Conservation (phyloP, 2,329 filamentous ascomycete genomes). For the Penicillium sp. region DNA sequence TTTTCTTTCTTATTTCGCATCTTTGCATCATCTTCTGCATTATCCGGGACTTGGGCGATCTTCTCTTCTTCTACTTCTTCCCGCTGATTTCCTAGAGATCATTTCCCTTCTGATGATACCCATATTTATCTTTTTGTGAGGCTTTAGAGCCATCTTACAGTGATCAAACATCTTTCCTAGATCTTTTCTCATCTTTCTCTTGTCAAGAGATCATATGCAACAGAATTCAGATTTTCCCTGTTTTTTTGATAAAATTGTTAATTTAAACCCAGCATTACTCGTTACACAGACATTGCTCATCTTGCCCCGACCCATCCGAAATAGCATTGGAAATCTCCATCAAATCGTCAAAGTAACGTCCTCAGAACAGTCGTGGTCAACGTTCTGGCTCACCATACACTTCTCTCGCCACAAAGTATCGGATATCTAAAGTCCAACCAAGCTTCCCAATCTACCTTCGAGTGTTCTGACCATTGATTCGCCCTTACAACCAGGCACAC, state of each 20-base stretch:
- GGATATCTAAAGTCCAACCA: not conserved
- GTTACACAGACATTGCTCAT: not conserved
- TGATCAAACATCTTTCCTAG: constrained; percentile 5
- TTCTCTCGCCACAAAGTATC: no score
- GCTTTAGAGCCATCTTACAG: constrained; percentile 9
- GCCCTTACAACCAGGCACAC: constrained; percentile 24
- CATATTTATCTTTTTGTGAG: constrained; percentile 21
- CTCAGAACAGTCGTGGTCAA: no score
- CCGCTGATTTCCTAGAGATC: constrained; percentile 6
- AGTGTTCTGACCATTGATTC: not conserved
- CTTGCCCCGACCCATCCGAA: not conserved
- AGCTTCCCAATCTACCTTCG: constrained; percentile 15
- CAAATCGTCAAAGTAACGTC: no score
- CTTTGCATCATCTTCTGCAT: constrained; percentile 6
- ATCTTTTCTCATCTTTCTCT: not conserved
- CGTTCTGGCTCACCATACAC: no score
- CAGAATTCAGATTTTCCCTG: not conserved
- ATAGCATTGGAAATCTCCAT: no score
- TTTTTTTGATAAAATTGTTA: not conserved
- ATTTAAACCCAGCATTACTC: not conserved
- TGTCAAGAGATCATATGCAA: not conserved
- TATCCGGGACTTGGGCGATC: constrained; percentile 1
- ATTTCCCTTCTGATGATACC: constrained; percentile 32
- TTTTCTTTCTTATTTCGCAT: constrained; percentile 12
- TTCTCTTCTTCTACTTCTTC: constrained; percentile 5